Base-by-base conservation (phyloP, 768 basidiomycete genomes). In the Serendipita sp. region DNA sequence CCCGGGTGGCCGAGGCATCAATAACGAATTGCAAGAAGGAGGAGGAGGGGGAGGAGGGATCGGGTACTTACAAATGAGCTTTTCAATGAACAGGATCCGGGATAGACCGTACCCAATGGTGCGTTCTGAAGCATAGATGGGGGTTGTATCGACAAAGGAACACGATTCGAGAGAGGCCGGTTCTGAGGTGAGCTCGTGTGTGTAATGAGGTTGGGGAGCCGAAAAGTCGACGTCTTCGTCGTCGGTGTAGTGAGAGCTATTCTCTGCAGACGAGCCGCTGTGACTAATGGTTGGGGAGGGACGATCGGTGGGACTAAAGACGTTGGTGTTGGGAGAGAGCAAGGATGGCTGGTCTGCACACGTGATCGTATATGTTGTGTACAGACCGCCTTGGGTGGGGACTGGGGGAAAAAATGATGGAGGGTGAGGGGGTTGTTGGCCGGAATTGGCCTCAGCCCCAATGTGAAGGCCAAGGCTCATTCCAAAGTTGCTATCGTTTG, bases 281-380 rank as follows among this genome's bases (percentile, higher is more conserved):
- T 48, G 45, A 34, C 53, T 58, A 24, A 58, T 24, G 24, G 53
- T 34, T 13, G 53, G 53, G 17, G 53, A 58, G 33, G 17, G 53
- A n/a, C 17, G 11, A 22, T 58, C 31, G 20, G 4, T 30, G 33
- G 53, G 53, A 58, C 17, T 58, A n/a, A n/a, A n/a, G n/a, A n/a
- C n/a, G n/a, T 38, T 5, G 17, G 20, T 5, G 45, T n/a, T 24
- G 24, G 53, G 33, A 26, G 9, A n/a, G 17, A 33, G 26, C n/a
- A 28, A 7, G 26, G 53, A 30, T 33, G 53, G 53, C 24, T 58
- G 53, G 53, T 58, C 53, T 58, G 53, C 26, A 58, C 53, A 58
- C 53, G 33, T 58, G 24, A 58, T 58, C 53, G 53, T 58, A 58
- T 58, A 34, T 33, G 24, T 28, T 34, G 33, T 58, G 53, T 58